Base-by-base conservation (phyloP, 2,329 filamentous ascomycete genomes). In the Penicillium sp. region DNA sequence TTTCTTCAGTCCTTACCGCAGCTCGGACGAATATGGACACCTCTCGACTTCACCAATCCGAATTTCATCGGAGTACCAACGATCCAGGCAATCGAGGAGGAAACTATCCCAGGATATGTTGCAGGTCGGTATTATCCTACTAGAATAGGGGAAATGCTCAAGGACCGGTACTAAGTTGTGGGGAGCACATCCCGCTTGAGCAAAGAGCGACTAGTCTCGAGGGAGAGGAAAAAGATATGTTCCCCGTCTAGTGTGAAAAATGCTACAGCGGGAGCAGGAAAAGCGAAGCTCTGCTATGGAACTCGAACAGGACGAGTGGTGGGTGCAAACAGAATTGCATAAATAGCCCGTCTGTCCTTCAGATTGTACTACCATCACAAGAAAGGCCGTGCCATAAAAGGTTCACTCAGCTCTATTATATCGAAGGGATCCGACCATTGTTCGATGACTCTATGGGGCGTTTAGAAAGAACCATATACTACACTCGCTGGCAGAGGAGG, bases 191-290 rank as follows among this genome's bases (percentile, higher is more conserved):
- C n/a, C 63, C 71, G 3, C 67, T 79, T 2, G 68, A 76, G 32
- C 27, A 73, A 18, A 68, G 61, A 39, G 77, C 79, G 52, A 74
- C 58, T 1, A 68, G 50, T 29, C 68, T 78, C 4, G 59, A 73
- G n/a, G 69, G 67, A 44, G 42, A 68, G 29, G 68, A 72, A 8
- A 72, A 61, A 50, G 65, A 59, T 4, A 46, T 10, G 4, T 72
- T 56, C 39, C 75, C 7, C 51, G 56, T 2, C 50, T 75, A 8
- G 61, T 75, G 50, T 62, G 65, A 7, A 75, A 70, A 51, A 75
- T 75, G 66, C 42, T 76, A 41, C 67, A 69, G 41, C 76, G 72
- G 72, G 64, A 69, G 46, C 68, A 64, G 1, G 52, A 34, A 2
- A 67, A 65, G 46, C 65, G 67, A 38, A 68, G 65, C 37, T 69